Evolutionary conservation across 495 filamentous ascomycete species (phyloP).

Genomic region (Trichoderma asperelloides): DNA sequence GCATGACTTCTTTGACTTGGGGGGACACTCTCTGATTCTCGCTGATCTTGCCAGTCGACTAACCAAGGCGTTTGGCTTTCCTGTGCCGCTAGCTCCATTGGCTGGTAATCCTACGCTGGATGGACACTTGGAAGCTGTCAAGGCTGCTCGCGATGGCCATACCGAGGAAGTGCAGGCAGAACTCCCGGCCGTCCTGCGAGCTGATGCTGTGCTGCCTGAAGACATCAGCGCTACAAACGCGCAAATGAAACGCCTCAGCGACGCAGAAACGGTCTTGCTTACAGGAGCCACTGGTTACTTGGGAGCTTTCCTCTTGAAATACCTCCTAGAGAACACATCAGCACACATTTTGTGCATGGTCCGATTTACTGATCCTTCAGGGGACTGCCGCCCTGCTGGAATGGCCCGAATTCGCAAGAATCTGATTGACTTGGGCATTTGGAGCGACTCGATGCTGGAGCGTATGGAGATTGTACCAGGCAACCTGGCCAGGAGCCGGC

Average conservation of each 20-base stretch:
- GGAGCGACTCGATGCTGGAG: conserved; percentile 58
- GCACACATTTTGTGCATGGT: conserved; percentile 60
- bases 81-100: conserved; percentile 51
- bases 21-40: conserved; percentile 61
- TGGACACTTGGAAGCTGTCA: conserved; percentile 52
- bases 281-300: conserved; percentile 35
- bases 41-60: conserved; percentile 53
- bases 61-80: conserved; percentile 51
- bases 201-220: conserved; percentile 49
- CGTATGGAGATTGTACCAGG: conserved; percentile 59
- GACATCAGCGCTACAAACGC: conserved; percentile 42
- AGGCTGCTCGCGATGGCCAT: conserved; percentile 52
- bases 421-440: conserved; percentile 54
- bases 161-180: conserved; percentile 58
- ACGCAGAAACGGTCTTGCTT: conserved; percentile 44
- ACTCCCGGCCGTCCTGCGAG: conserved; percentile 48
- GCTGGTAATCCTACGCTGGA: conserved; percentile 52
- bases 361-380: conserved; percentile 49
- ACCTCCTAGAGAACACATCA: conserved; percentile 41
- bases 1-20: conserved; percentile 61
- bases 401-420: conserved; percentile 52
- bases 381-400: conserved; percentile 43
- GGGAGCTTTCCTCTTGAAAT: conserved; percentile 30
- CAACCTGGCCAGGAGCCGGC: conserved; percentile 48
- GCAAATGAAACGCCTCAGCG: conserved; percentile 41